Percentiles rank a stretch among this genome's conserved stretches.
These are phyloP conservation scores for Cocos nucifera DNA, from an alignment of 176 grass and related monocot species.

Conservation along the genomic window DNA sequence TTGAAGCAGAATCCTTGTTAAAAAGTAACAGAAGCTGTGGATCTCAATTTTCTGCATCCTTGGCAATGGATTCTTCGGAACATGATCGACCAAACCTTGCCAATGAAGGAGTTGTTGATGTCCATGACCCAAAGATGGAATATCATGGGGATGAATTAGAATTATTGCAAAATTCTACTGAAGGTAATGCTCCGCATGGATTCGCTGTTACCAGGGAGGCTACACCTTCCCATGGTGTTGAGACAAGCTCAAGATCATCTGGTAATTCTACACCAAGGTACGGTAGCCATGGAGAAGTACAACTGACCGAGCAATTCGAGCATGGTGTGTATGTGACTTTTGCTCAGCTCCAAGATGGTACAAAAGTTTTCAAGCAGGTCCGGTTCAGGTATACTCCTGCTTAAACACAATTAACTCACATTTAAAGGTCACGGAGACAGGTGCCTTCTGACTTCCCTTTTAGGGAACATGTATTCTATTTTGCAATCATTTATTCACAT, in stretches of 20 bases:
- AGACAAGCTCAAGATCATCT: conserved; percentile 21
- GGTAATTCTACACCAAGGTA: conserved; percentile 32
- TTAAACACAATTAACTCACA: too few species aligned
- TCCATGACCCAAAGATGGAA: conserved; percentile 21
- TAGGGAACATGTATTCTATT: too few species aligned
- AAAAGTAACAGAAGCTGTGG: conserved; percentile 16
- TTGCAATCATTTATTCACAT: too few species aligned
- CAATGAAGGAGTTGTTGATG: conserved; percentile 12
- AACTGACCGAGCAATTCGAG: conserved; percentile 73
- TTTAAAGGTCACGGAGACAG: too few species aligned
- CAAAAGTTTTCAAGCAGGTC: conserved; percentile 56
- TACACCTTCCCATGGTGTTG: conserved; percentile 28
- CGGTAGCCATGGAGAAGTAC: conserved; percentile 41
- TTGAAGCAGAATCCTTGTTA: conserved; percentile 39
- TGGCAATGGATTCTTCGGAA: conserved; percentile 13
- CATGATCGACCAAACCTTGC: conserved; percentile 25
- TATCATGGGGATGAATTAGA: conserved; percentile 24
- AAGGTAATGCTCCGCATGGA: conserved; percentile 9
- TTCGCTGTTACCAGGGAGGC: conserved; percentile 16
- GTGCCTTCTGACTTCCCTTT: too few species aligned
- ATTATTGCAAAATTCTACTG: conserved; percentile 9
- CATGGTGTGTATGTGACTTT: conserved; percentile 80
- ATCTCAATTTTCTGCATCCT: conserved; percentile 3
- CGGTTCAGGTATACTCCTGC: conserved; percentile 64
- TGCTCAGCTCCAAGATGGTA: conserved; percentile 36